phyloP scores from a whole-genome alignment of 2,329 filamentous ascomycete genomes.

The Eutypella sp. region DNA sequence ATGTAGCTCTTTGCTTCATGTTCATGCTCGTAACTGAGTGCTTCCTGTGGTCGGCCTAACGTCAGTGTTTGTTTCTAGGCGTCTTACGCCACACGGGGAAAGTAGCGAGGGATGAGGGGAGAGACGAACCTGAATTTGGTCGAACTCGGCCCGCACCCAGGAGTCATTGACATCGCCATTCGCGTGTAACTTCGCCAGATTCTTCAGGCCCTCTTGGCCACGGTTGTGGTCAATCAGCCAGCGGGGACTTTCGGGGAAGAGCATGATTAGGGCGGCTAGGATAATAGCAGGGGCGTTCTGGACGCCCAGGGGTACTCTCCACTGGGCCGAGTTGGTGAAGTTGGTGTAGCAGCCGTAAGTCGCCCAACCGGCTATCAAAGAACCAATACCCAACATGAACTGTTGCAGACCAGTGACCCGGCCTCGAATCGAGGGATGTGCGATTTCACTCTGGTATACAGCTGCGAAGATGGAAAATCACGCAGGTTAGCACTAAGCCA shows the following conservation, averaged over 20 bases:
- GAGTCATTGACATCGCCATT: slow-evolving; percentile 60
- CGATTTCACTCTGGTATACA: slow-evolving; percentile 74
- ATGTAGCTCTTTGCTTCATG: slow-evolving; percentile 64
- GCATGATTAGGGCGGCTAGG: slow-evolving; percentile 57
- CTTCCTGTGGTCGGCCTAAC: slow-evolving; percentile 19
- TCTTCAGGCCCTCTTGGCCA: slow-evolving; percentile 59
- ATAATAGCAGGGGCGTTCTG: slow-evolving; percentile 65
- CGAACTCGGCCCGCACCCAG: slow-evolving; percentile 69
- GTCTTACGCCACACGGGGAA: not conserved
- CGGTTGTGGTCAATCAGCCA: slow-evolving; percentile 72
- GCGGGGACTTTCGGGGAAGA: slow-evolving; percentile 67
- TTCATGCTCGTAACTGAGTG: slow-evolving; percentile 61
- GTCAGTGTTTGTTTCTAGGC: not conserved
- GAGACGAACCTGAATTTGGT: slow-evolving; percentile 58
- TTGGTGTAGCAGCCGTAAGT: slow-evolving; percentile 51
- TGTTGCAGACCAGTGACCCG: slow-evolving; percentile 72
- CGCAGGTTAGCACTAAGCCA: not conserved
- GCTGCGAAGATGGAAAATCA: slow-evolving; percentile 32
- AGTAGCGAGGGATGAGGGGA: too few species aligned
- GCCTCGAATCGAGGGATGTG: slow-evolving; percentile 73
- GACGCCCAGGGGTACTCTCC: slow-evolving; percentile 62
- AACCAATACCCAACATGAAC: slow-evolving; percentile 76
- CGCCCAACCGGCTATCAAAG: slow-evolving; percentile 68
- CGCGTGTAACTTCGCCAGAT: slow-evolving; percentile 65
- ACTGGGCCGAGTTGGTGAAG: slow-evolving; percentile 24